Conservation (phyloP, 768 basidiomycete genomes). For the Postia placenta region DNA sequence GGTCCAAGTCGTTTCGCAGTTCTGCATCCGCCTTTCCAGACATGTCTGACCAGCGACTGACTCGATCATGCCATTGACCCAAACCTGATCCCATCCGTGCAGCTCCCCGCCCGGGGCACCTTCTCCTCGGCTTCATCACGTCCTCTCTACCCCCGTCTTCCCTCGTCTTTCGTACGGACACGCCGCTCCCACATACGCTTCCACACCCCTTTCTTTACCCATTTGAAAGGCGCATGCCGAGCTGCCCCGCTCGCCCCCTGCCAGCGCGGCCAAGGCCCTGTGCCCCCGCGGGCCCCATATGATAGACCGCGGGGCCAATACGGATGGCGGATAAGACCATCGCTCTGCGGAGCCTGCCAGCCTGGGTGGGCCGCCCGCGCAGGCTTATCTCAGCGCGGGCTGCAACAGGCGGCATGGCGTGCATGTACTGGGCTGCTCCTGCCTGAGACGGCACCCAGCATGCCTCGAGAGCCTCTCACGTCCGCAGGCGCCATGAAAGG, state of each 20-base stretch:
- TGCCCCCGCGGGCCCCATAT: not conserved
- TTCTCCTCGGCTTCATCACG: not conserved
- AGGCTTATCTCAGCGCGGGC: constrained; percentile 2
- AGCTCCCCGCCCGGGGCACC: not conserved
- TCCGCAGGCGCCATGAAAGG: constrained; percentile 1
- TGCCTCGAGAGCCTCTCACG: constrained; percentile 2
- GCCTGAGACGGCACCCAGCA: not conserved
- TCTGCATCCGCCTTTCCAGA: no score
- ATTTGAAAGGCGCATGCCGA: not conserved
- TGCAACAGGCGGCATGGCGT: not conserved
- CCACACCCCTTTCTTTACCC: not conserved
- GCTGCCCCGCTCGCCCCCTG: not conserved
- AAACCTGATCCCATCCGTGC: not conserved
- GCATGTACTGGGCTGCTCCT: not conserved
- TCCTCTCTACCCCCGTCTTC: not conserved
- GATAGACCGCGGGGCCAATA: not conserved
- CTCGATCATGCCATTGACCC: not conserved
- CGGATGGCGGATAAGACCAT: not conserved
- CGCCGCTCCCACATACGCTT: not conserved
- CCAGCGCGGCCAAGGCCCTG: not conserved
- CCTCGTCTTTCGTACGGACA: not conserved
- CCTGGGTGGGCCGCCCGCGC: not conserved
- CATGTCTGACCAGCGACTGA: not conserved
- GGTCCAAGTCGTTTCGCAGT: no score
- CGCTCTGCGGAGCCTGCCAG: not conserved